Base-by-base conservation (phyloP, 352 stramenopile genomes). In the Phytophthora litchii region DNA sequence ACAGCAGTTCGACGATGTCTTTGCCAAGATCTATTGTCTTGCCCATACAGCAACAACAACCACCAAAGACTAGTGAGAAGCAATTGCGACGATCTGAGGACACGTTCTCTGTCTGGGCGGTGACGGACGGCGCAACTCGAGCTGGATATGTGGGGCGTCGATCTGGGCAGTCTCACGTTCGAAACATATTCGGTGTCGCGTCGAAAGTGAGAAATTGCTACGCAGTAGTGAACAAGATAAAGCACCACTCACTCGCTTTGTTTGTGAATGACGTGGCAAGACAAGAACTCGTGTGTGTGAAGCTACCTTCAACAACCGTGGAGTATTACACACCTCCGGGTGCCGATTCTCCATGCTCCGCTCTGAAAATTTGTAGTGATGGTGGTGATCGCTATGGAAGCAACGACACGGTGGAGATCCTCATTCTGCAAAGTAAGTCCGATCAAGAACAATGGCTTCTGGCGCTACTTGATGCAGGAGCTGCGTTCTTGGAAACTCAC, bases 401-500 rank as follows among this genome's bases (percentile, higher is more conserved):
- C 27, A 67, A 62, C 31, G 57, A 59, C n/a, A 57, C 14, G 19
- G 61, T 63, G 7, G 65, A 86, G 21, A 67, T 75, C 4, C 54
- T 88, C 25, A 45, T 44, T 16, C 63, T 74, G 3, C 20, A 38
- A 7, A 78, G 54, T 45, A 72, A 76, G 36, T 36, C 60, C 0
- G 55, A 85, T 32, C 77, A 80, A 40, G 70, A 86, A 45, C 54
- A 64, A 25, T 82, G 82, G 57, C 37, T 91, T 37, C 54, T 80
- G 12, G 46, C 78, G 14, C 64, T 89, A 21, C 21, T 86, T 23
- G 66, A 72, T 32, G 67, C 76, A 37, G 81, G 81, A 3, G 70
- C 75, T 27, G 50, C 51, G 11, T 89, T 86, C 50, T 48, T 70
- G 7, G 77, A 88, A 44, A 74, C 64, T 0, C 62, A 76, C 29